Percentiles rank a stretch among this genome's conserved stretches.
These are phyloP conservation scores for Spathaspora hagerdaliae DNA, from an alignment of 805 yeast species.

Conservation along the genomic window DNA sequence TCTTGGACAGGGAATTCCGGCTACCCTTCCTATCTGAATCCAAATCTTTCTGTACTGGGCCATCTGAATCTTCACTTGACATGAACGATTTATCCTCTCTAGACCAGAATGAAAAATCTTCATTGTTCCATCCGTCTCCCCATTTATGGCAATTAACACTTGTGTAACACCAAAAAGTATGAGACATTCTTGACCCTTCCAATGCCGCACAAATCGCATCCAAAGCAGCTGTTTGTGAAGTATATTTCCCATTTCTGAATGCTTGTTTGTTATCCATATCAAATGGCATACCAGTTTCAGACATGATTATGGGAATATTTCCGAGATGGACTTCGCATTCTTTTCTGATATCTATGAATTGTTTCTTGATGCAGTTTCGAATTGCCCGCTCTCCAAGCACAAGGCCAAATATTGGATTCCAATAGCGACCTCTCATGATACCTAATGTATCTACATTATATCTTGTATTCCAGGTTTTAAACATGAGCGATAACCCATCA, in stretches of 20 bases:
- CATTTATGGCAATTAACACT: slow-evolving; percentile 68
- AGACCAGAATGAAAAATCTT: slow-evolving; percentile 88
- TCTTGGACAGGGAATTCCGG: not conserved
- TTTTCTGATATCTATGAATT: slow-evolving; percentile 57
- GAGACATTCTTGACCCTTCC: slow-evolving; percentile 68
- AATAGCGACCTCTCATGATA: slow-evolving; percentile 72
- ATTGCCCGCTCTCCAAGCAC: slow-evolving; percentile 82
- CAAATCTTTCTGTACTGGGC: not conserved
- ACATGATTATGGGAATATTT: slow-evolving; percentile 67
- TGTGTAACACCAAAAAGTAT: slow-evolving; percentile 85
- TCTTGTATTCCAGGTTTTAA: slow-evolving; percentile 78
- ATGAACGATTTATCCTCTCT: slow-evolving; percentile 42
- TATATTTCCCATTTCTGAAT: slow-evolving; percentile 60
- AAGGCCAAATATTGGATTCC: slow-evolving; percentile 66
- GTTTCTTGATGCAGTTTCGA: slow-evolving; percentile 65
- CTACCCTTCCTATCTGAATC: not conserved
- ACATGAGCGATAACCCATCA: slow-evolving; percentile 92
- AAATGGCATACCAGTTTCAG: slow-evolving; percentile 97
- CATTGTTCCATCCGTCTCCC: slow-evolving; percentile 95
- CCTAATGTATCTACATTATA: slow-evolving; percentile 90
- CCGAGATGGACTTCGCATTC: slow-evolving; percentile 70
- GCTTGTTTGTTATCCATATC: slow-evolving; percentile 86
- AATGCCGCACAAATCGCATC: slow-evolving; percentile 80
- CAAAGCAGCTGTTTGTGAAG: slow-evolving; percentile 73
- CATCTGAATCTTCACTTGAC: not conserved